Base-by-base conservation (phyloP, 257 asterid species). In the Anisodus tanguticus region DNA sequence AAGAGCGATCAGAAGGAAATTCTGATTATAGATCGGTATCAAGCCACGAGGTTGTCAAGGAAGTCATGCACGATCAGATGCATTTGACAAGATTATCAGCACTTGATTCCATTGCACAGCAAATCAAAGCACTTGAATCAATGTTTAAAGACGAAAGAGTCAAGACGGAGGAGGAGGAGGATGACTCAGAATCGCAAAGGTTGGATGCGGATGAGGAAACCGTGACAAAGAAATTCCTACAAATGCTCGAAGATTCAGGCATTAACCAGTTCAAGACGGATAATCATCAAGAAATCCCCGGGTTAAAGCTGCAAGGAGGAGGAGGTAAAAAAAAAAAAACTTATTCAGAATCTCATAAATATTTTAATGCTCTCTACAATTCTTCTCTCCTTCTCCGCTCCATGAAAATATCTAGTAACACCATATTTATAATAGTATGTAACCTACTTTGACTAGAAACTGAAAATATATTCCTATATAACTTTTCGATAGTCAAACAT, bases 81-180 rank as follows among this genome's bases (percentile, higher is more conserved):
- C 97, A 89, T 70, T 67, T 88, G 81, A 88, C 84, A 16, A 88
- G 99, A 84, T 15, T 92, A 79, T 78, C 93, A 2, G 98, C 91
- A 90, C 98, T 95, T 12, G 98, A 95, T 79, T 86, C 95, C 5
- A 94, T 94, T 6, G 94, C 98, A 72, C 94, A 91, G 88, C 99
- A 93, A 90, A 95, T 95, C 43, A 93, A 94, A 86, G 98, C 96
- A 11, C 98, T 95, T 10, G 99, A 94, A 81, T 91, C 98, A 1
- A 86, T 95, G 92, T 91, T 93, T 94, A 90, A 86, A 76, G 91
- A 92, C 4, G 94, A 91, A 37, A 89, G 72, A 1, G 84, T 66
- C 41, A 85, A 80, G 72, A 31, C 81, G 0, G 94, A 90, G 6
- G 97, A 90, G 12, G 97, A 90, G 17, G 96, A 91, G 74, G 94